Percentiles rank a stretch among this genome's conserved stretches.
These are phyloP conservation scores for Lasiodiplodia sp. DNA, from an alignment of 2,329 filamentous ascomycete species.

Conservation along the genomic window DNA sequence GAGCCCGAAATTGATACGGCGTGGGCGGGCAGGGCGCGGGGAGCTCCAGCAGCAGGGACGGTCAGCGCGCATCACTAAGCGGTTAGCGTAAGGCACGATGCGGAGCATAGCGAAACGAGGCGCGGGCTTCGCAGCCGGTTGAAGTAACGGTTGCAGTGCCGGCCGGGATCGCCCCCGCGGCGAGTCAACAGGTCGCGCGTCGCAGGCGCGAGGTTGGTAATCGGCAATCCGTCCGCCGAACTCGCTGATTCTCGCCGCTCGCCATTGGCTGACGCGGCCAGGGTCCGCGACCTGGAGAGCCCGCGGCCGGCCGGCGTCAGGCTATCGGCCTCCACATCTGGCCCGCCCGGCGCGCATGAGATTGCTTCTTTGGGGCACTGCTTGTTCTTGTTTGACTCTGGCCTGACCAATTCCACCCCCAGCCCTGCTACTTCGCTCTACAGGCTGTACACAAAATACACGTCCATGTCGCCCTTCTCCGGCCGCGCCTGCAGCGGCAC, in stretches of 20 bases:
- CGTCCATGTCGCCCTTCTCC: slow-evolving; percentile 29
- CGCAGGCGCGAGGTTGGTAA: not conserved
- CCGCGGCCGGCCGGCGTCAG: not conserved
- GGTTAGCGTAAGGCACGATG: slow-evolving; percentile 27
- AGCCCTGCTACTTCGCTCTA: not conserved
- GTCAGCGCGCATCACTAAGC: slow-evolving; percentile 21
- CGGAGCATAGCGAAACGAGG: slow-evolving; percentile 3
- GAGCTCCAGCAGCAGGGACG: not conserved
- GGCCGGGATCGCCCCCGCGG: not conserved
- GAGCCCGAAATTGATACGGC: slow-evolving; percentile 27
- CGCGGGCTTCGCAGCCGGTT: slow-evolving; percentile 16
- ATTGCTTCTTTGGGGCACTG: not conserved
- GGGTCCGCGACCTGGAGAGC: not conserved
- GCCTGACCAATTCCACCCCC: not conserved
- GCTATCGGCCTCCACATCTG: slow-evolving; percentile 4
- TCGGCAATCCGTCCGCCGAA: slow-evolving; percentile 6
- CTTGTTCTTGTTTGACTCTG: not conserved
- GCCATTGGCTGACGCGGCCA: slow-evolving; percentile 4
- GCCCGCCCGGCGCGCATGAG: not conserved
- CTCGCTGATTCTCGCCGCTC: not conserved
- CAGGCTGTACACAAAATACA: slow-evolving; percentile 28
- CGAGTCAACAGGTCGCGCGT: slow-evolving; percentile 11
- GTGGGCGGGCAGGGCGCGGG: slow-evolving; percentile 11
- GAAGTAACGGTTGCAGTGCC: slow-evolving; percentile 16
- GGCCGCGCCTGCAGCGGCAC: slow-evolving; percentile 15